Conservation (phyloP, 495 filamentous ascomycete species). For the Bombardia bombarda region DNA sequence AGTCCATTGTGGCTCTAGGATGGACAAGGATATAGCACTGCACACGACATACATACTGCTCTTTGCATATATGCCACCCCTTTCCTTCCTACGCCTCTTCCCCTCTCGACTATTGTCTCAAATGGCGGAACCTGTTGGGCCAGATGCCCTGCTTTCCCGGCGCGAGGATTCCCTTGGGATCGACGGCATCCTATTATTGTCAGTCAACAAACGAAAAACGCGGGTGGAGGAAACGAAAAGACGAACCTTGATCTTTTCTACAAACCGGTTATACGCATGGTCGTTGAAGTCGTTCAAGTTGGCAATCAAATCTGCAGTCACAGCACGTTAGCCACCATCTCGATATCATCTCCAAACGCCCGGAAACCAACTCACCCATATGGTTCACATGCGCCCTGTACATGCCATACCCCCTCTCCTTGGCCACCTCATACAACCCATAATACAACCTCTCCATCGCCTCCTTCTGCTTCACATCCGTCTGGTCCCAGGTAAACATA, state of each 20-base stretch:
- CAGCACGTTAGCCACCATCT: constrained; percentile 7
- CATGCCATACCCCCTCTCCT: constrained; percentile 32
- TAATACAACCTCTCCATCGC: constrained; percentile 24
- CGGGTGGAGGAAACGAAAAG: not conserved
- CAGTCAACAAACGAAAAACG: not conserved
- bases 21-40: too few relatives aligned
- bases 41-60: too few relatives aligned
- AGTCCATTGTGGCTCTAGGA: too few relatives aligned
- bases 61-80: too few relatives aligned
- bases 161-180: constrained; percentile 25
- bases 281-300: constrained; percentile 36
- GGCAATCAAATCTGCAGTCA: constrained; percentile 27
- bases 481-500: constrained; percentile 38
- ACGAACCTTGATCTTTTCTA: constrained; percentile 33
- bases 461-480: constrained; percentile 22
- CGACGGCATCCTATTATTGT: constrained; percentile 18
- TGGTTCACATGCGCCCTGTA: constrained; percentile 37
- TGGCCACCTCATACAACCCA: constrained; percentile 26
- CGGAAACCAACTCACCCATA: constrained; percentile 25
- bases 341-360: not conserved
- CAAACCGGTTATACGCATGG: constrained; percentile 34
- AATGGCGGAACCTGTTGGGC: constrained; percentile 20
- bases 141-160: constrained; percentile 30
- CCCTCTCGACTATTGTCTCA: too few relatives aligned
- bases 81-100: too few relatives aligned